Evolutionary conservation across 2,329 filamentous ascomycete species (phyloP).

Genomic region (Neofusicoccum sp.): DNA sequence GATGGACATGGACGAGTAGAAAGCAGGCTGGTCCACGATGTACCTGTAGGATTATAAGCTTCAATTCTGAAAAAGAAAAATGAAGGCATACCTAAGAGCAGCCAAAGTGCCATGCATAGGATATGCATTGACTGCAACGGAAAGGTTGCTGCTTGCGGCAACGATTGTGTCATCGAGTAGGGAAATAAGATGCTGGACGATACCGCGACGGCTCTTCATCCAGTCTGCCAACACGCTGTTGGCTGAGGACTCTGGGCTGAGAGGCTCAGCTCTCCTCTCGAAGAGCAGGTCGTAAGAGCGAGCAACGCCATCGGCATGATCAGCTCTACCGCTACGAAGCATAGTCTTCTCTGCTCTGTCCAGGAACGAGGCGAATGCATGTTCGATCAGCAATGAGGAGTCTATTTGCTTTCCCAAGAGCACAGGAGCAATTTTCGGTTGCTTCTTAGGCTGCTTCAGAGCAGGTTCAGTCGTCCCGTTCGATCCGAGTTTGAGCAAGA

Average conservation of each 20-base stretch:
- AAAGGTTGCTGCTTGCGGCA: constrained; percentile 66
- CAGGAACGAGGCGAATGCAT: constrained; percentile 32
- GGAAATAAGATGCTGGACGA: constrained; percentile 62
- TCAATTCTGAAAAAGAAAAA: constrained; percentile 16
- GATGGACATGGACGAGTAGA: constrained; percentile 28
- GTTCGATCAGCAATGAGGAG: not conserved
- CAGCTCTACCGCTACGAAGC: constrained; percentile 75
- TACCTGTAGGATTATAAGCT: constrained; percentile 39
- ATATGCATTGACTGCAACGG: constrained; percentile 56
- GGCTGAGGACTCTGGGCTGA: not conserved
- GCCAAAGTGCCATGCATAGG: constrained; percentile 50
- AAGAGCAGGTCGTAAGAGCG: constrained; percentile 73
- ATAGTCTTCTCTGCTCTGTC: constrained; percentile 57
- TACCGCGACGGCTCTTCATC: constrained; percentile 26
- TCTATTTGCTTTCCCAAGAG: not conserved
- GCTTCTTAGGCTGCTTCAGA: not conserved
- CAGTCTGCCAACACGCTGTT: not conserved
- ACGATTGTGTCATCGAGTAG: constrained; percentile 67
- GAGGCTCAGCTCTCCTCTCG: constrained; percentile 17
- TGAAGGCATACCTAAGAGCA: constrained; percentile 35
- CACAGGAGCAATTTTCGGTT: not conserved
- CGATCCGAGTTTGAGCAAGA: constrained; percentile 43
- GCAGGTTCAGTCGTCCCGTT: not conserved
- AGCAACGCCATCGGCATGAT: constrained; percentile 90
- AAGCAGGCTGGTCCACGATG: constrained; percentile 49